Evolutionary conservation across 2,329 filamentous ascomycete genomes (phyloP).

Genomic region (Colletotrichum sp.): DNA sequence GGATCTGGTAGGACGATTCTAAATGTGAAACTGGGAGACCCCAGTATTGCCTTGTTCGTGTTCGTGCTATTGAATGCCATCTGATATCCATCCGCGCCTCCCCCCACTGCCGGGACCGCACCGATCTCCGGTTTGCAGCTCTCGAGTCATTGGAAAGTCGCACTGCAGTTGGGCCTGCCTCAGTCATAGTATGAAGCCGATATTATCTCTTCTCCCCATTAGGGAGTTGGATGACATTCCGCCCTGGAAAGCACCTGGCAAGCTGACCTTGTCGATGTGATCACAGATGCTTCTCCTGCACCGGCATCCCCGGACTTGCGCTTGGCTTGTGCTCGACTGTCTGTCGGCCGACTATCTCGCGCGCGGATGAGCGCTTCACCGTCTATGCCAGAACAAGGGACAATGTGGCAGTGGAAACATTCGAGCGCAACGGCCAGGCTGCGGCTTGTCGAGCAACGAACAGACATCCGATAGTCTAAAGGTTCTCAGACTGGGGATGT

Average conservation of each 20-base stretch:
- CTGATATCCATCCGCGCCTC: background rate
- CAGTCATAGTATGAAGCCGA: background rate
- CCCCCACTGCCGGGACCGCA: constrained; percentile 1
- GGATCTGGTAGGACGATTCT: background rate
- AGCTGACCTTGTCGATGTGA: background rate
- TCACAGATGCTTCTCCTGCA: background rate
- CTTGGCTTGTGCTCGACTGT: background rate
- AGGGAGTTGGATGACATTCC: background rate
- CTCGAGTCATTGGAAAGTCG: constrained; percentile 7
- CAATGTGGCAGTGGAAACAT: background rate
- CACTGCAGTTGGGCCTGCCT: background rate
- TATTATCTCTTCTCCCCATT: background rate
- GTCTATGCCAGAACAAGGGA: background rate
- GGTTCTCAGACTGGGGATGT: background rate
- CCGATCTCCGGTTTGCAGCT: background rate
- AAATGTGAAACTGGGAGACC: constrained; percentile 12
- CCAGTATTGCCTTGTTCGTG: background rate
- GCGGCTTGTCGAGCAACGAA: background rate
- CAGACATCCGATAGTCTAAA: background rate
- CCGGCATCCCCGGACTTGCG: background rate
- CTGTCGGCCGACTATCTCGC: background rate
- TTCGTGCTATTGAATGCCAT: background rate
- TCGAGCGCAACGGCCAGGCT: background rate
- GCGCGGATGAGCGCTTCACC: background rate
- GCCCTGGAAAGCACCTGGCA: background rate